Conservation (phyloP, 202 grass and related monocot species). For the Digitaria exilis region DNA sequence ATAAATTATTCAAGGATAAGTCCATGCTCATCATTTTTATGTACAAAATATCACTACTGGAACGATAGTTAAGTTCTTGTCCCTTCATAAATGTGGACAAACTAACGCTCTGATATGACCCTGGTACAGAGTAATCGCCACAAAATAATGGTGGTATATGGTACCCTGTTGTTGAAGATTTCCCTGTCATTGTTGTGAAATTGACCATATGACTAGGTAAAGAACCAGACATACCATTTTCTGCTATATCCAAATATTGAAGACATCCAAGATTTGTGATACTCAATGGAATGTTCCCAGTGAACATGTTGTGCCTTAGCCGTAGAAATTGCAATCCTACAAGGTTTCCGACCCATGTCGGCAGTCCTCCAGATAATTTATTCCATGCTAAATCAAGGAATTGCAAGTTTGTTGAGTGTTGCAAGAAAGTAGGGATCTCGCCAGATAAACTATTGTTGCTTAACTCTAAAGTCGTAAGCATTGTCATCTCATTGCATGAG, state of each 20-base stretch:
- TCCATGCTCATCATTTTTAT: slow-evolving; percentile 26
- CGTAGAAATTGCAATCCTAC: not conserved
- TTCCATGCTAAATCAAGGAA: slow-evolving; percentile 40
- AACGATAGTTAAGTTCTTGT: not conserved
- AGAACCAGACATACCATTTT: slow-evolving; percentile 28
- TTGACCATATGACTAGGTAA: slow-evolving; percentile 4
- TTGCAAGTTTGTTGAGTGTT: not conserved
- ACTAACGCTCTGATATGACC: too few relatives aligned
- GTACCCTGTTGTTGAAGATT: not conserved
- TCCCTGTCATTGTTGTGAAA: not conserved
- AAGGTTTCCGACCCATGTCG: slow-evolving; percentile 21
- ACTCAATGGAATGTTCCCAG: not conserved
- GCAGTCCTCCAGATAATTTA: slow-evolving; percentile 31
- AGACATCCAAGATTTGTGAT: slow-evolving; percentile 6
- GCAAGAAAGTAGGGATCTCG: not conserved
- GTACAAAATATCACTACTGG: not conserved
- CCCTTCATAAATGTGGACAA: slow-evolving; percentile 19
- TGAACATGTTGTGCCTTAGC: slow-evolving; percentile 40
- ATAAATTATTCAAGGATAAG: slow-evolving; percentile 27
- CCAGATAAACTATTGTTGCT: slow-evolving; percentile 28
- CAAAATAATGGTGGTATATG: too few relatives aligned
- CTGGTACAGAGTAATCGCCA: too few relatives aligned
- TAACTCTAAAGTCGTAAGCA: not conserved
- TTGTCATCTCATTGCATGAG: not conserved
- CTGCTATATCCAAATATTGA: not conserved